phyloP scores from a whole-genome alignment of 352 stramenopile species.

The Phytophthora europaea region DNA sequence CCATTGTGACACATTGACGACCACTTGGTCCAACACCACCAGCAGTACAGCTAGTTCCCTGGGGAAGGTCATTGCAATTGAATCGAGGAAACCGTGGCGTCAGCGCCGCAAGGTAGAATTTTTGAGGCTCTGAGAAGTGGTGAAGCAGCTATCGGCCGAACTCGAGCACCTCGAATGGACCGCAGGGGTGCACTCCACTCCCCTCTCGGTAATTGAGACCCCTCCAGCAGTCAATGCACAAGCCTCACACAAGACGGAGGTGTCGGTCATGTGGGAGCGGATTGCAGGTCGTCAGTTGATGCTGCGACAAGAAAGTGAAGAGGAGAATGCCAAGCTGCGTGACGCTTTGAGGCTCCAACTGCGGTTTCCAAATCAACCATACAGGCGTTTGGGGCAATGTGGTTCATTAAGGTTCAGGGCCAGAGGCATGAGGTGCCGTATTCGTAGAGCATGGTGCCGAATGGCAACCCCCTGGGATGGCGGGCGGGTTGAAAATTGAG shows the following conservation, averaged over 20 bases:
- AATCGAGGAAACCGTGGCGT: slow-evolving; percentile 33
- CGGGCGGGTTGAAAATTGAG: no score
- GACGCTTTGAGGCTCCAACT: slow-evolving; percentile 18
- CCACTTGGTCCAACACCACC: slow-evolving; percentile 22
- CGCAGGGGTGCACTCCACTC: slow-evolving; percentile 30
- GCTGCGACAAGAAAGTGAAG: slow-evolving; percentile 19
- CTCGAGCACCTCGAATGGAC: slow-evolving; percentile 29
- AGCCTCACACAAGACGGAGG: slow-evolving; percentile 15
- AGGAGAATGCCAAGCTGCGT: slow-evolving; percentile 29
- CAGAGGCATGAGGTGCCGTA: no score
- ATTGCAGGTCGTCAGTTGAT: slow-evolving; percentile 32
- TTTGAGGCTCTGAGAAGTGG: slow-evolving; percentile 26
- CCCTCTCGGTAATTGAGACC: slow-evolving; percentile 1
- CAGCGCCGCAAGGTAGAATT: slow-evolving; percentile 40
- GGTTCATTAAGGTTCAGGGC: no score
- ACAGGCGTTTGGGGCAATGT: no score
- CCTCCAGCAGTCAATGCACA: background rate
- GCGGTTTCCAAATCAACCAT: no score
- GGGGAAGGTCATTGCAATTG: background rate
- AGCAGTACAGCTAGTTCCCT: slow-evolving; percentile 10
- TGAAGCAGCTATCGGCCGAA: slow-evolving; percentile 27
- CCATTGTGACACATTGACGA: background rate
- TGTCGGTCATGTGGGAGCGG: slow-evolving; percentile 30
- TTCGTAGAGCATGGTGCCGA: no score
- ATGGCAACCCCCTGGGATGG: no score